A percentile compares a stretch with the other conserved stretches of the same genome.
phyloP scores from a whole-genome alignment of 352 stramenopile genomes.

The Globisporangium alternatum region DNA sequence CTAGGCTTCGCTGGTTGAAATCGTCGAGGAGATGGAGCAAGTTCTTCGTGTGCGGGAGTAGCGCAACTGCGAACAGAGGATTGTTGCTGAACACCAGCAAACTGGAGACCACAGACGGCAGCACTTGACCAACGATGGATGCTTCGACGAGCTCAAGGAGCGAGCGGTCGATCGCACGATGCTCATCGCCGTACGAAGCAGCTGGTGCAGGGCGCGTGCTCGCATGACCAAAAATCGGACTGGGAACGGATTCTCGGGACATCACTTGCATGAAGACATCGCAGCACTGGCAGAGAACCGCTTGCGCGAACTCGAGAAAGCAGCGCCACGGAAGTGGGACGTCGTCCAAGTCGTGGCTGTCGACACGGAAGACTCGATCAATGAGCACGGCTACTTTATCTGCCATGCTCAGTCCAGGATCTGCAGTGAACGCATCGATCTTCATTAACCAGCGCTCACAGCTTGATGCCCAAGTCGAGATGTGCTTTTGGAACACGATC shows the following conservation, averaged over 20 bases:
- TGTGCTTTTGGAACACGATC: slow-evolving; percentile 61
- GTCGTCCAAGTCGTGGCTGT: slow-evolving; percentile 19
- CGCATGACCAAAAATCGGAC: slow-evolving; percentile 22
- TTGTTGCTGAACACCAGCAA: slow-evolving; percentile 63
- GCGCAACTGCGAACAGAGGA: slow-evolving; percentile 38
- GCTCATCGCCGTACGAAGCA: neutral
- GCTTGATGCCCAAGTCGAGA: slow-evolving; percentile 53
- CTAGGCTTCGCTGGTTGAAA: slow-evolving; percentile 30
- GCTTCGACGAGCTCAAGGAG: slow-evolving; percentile 29
- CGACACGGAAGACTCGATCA: slow-evolving; percentile 36
- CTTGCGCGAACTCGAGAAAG: slow-evolving; percentile 43
- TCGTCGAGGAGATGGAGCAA: slow-evolving; percentile 48
- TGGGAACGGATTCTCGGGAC: slow-evolving; percentile 25
- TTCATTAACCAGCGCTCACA: slow-evolving; percentile 24
- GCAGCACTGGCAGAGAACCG: slow-evolving; percentile 25
- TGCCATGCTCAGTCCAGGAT: slow-evolving; percentile 16
- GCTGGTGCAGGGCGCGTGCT: neutral
- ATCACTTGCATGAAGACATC: slow-evolving; percentile 31
- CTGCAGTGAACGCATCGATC: neutral
- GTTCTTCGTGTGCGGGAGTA: slow-evolving; percentile 43
- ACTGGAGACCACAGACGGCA: slow-evolving; percentile 51
- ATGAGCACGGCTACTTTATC: slow-evolving; percentile 23
- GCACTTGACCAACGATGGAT: slow-evolving; percentile 51
- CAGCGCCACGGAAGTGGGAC: slow-evolving; percentile 42
- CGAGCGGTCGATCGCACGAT: neutral